Evolutionary conservation across 345 rosid genomes (phyloP).

Genomic region (Acer saccharum): DNA sequence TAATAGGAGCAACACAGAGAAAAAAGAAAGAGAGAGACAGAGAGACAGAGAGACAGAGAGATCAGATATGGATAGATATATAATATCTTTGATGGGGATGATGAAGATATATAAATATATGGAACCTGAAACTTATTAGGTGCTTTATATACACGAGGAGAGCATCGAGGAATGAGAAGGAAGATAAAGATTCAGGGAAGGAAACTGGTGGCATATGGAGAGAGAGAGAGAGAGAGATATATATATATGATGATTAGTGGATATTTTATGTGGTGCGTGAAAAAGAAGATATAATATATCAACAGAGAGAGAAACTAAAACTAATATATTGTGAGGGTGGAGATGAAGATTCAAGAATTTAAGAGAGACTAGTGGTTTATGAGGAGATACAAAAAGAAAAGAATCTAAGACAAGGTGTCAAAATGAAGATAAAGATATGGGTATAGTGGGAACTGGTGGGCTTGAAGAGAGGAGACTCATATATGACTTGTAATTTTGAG

Average conservation of each 20-base stretch:
- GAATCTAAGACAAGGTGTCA: neutral
- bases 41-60: too few species aligned
- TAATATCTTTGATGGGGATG: constrained; percentile 3
- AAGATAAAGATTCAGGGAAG: constrained; percentile 11
- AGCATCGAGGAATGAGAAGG: neutral
- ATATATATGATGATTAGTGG: neutral
- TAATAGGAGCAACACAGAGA: neutral
- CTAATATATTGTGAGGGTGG: neutral
- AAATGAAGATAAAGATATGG: constrained; percentile 14
- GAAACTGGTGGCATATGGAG: neutral
- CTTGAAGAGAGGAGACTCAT: neutral
- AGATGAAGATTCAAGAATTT: constrained; percentile 10
- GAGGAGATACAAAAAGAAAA: neutral
- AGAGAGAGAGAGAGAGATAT: neutral
- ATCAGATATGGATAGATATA: neutral
- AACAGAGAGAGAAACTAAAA: neutral
- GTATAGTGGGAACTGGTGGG: constrained; percentile 11
- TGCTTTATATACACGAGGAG: neutral
- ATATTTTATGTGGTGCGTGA: neutral
- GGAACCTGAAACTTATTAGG: neutral
- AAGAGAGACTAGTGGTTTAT: constrained; percentile 8
- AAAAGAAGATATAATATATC: neutral
- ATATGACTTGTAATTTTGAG: neutral
- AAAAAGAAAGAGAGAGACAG: too few species aligned
- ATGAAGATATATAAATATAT: neutral